These are phyloP conservation scores for Podospora didyma DNA, from an alignment of 495 filamentous ascomycete species.

Conservation along the genomic window DNA sequence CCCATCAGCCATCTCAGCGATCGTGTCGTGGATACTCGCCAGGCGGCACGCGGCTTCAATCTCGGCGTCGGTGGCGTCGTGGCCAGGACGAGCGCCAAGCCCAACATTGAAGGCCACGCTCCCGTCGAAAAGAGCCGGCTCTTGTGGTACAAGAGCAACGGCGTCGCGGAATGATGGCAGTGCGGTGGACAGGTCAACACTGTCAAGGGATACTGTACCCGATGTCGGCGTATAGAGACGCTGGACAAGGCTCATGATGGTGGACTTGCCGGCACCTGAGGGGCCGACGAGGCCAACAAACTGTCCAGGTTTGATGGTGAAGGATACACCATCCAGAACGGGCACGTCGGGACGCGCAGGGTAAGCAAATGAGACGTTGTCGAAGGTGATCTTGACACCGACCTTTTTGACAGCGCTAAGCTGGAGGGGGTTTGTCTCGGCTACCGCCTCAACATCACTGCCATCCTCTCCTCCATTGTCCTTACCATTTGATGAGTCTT, in stretches of 20 bases:
- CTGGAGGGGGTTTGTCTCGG: slow-evolving; percentile 58
- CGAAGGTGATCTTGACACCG: slow-evolving; percentile 50
- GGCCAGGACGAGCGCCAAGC: slow-evolving; percentile 42
- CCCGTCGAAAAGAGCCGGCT: slow-evolving; percentile 48
- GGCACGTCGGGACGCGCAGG: slow-evolving; percentile 48
- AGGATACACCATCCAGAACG: slow-evolving; percentile 44
- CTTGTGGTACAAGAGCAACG: slow-evolving; percentile 59
- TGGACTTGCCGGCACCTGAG: slow-evolving; percentile 69
- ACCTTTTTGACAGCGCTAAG: slow-evolving; percentile 41
- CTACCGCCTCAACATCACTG: slow-evolving; percentile 33
- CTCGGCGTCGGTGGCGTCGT: slow-evolving; percentile 42
- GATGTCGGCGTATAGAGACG: slow-evolving; percentile 55
- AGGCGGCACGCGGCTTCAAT: slow-evolving; percentile 54
- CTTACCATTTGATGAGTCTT: too few relatives aligned
- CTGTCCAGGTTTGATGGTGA: slow-evolving; percentile 59
- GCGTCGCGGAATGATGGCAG: slow-evolving; percentile 42
- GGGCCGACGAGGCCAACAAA: slow-evolving; percentile 66
- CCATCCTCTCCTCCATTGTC: not conserved
- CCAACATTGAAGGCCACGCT: slow-evolving; percentile 56
- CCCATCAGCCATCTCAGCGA: slow-evolving; percentile 52
- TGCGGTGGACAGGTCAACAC: slow-evolving; percentile 38
- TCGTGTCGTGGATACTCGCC: slow-evolving; percentile 57
- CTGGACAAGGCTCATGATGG: slow-evolving; percentile 60
- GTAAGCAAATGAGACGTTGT: slow-evolving; percentile 56
- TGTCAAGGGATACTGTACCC: slow-evolving; percentile 52